These are phyloP conservation scores for Arthonia radiata DNA, from an alignment of 495 filamentous ascomycete species.

Conservation along the genomic window DNA sequence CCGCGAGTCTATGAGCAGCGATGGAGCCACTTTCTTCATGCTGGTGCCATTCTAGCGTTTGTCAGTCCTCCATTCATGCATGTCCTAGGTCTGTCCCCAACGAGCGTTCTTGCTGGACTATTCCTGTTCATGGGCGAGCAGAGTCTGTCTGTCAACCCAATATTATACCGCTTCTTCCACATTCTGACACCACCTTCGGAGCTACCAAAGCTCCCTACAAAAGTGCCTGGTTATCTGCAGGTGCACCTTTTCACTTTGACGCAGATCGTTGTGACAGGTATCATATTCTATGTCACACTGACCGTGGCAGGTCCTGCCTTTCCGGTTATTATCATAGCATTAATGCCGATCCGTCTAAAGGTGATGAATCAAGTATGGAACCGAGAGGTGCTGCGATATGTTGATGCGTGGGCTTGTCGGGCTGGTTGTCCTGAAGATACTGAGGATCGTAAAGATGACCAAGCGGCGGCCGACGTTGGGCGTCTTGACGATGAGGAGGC, in stretches of 20 bases:
- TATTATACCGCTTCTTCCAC: conserved; percentile 36
- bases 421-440: conserved; percentile 39
- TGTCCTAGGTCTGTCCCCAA: conserved; percentile 41
- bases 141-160: conserved; percentile 41
- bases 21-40: conserved; percentile 39
- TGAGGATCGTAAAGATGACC: no score
- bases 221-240: conserved; percentile 24
- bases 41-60: conserved; percentile 34
- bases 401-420: conserved; percentile 48
- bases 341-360: conserved; percentile 35
- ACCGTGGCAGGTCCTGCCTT: conserved; percentile 40
- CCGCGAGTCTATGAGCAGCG: conserved; percentile 41
- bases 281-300: conserved; percentile 39
- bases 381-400: conserved; percentile 32
- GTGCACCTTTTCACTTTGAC: conserved; percentile 37
- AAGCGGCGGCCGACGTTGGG: no score
- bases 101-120: conserved; percentile 39
- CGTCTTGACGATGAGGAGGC: no score
- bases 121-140: conserved; percentile 59
- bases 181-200: conserved; percentile 39
- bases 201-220: conserved; percentile 28
- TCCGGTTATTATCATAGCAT: conserved; percentile 38
- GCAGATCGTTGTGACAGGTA: conserved; percentile 33
- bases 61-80: conserved; percentile 42
- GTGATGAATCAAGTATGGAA: conserved; percentile 41